Evolutionary conservation across 2,329 filamentous ascomycete species (phyloP), one percentile per base, ranked within the genome.

Genomic region (Sclerotinia subarctica): DNA sequence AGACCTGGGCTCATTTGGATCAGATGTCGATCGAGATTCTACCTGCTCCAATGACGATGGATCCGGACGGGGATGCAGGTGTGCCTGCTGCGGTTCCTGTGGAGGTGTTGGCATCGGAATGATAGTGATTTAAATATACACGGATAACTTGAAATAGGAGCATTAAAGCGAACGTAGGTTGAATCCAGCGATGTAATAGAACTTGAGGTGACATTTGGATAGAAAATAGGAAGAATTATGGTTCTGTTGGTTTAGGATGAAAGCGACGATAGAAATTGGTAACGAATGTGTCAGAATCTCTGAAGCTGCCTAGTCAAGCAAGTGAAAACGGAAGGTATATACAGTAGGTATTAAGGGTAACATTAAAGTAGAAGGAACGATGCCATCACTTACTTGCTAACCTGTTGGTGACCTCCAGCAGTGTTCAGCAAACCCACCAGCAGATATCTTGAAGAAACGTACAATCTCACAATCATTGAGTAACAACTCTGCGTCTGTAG

Each of bases 121-220:
- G 24, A 53, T 49, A 32, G 26, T 63, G 53, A 53, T 35, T 49
- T 19, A 68, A 58, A 53, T 68, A 32, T 64, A 69, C 19, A 57
- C 54, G 66, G 15, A 70, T 44, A 24, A 62, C 44, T 63, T 70
- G 66, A 19, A 69, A 38, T 26, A 70, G 47, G 60, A 70, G 66
- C 56, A 71, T 69, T 5, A 72, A 70, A 66, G 58, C 49, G 49
- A 73, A 68, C 19, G 63, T 58, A 60, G 46, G 51, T 69, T 68
- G 64, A 52, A 54, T 70, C 54, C 46, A 70, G 62, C 47, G 67
- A 53, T 69, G 64, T 57, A 70, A 60, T 32, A 71, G 52, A 46
- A 64, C 59, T 32, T 69, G 65, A 60, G 64, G 59, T 68, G 70
- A 69, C 71, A 73, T 72, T 58, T 71, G 71, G 62, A 65, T 69